Conservation (phyloP, 2,329 filamentous ascomycete genomes). For the Ceratocystis eucalypticola region DNA sequence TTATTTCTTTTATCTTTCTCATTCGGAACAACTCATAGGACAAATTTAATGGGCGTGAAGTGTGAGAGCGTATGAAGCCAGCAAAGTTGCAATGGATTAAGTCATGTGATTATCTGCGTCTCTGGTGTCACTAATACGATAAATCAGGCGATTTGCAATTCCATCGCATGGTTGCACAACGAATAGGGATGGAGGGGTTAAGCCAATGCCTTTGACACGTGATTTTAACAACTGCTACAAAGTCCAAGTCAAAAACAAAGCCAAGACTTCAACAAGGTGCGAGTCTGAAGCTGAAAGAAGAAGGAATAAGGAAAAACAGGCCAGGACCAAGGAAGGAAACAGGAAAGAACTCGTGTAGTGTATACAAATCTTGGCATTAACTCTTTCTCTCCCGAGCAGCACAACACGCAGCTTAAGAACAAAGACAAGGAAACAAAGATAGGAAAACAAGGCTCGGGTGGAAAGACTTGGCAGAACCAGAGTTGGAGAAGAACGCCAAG, state of each 20-base stretch:
- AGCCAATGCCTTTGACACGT: background rate
- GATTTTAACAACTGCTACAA: background rate
- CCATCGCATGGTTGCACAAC: background rate
- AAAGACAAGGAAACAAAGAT: background rate
- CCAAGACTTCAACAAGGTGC: background rate
- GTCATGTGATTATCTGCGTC: background rate
- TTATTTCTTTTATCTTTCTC: background rate
- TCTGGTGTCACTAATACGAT: background rate
- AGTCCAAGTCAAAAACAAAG: background rate
- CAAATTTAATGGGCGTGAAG: background rate
- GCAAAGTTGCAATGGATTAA: background rate
- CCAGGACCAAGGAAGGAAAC: background rate
- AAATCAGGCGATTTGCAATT: background rate
- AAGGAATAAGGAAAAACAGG: background rate
- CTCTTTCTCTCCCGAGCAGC: background rate
- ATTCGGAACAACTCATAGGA: background rate
- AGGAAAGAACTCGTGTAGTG: background rate
- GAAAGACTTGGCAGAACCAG: slow-evolving; percentile 3
- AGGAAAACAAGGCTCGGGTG: background rate
- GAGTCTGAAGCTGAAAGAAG: background rate
- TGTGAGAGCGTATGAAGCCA: background rate
- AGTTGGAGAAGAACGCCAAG: background rate
- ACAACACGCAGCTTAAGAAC: background rate
- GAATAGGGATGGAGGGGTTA: background rate
- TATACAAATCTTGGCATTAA: slow-evolving; percentile 10